Percentiles rank a stretch among this genome's conserved stretches.
Conservation (phyloP, 2,329 filamentous ascomycete species). For the Exophiala lecanii-corni region DNA sequence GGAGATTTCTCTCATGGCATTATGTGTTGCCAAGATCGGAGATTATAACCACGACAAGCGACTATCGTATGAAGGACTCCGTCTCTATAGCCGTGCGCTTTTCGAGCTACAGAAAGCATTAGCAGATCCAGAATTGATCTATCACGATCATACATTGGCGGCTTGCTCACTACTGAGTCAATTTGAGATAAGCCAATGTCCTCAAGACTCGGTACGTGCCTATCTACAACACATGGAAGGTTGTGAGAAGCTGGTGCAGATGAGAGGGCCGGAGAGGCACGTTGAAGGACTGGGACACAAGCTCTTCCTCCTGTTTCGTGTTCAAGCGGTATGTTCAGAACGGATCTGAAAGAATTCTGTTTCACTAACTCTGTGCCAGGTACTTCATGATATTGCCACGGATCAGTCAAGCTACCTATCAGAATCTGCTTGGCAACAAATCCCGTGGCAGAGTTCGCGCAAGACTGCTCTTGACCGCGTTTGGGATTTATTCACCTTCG, state of each 20-base stretch:
- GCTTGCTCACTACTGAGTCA: slow-evolving; percentile 34
- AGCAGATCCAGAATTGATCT: slow-evolving; percentile 30
- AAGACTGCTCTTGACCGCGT: slow-evolving; percentile 30
- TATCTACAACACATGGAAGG: slow-evolving; percentile 34
- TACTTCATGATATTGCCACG: slow-evolving; percentile 29
- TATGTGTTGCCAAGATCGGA: slow-evolving; percentile 30
- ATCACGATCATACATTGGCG: slow-evolving; percentile 34
- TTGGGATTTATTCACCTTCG: slow-evolving; percentile 30
- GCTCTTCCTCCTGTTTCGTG: slow-evolving; percentile 32
- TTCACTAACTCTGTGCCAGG: slow-evolving; percentile 23
- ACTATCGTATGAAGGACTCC: slow-evolving; percentile 28
- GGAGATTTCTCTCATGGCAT: slow-evolving; percentile 29
- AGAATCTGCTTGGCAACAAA: slow-evolving; percentile 30
- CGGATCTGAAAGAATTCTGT: no score
- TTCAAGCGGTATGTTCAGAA: slow-evolving; percentile 24
- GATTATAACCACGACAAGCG: slow-evolving; percentile 21
- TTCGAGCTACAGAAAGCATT: slow-evolving; percentile 34
- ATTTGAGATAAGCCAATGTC: slow-evolving; percentile 36
- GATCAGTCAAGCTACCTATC: slow-evolving; percentile 29
- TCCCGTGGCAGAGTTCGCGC: slow-evolving; percentile 28
- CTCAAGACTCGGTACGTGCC: slow-evolving; percentile 27
- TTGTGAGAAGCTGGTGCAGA: slow-evolving; percentile 31
- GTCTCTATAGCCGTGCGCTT: slow-evolving; percentile 33
- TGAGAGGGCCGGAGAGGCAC: slow-evolving; percentile 33
- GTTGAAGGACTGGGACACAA: slow-evolving; percentile 31